A percentile compares a stretch with the other conserved stretches of the same genome.
These are phyloP conservation scores for Hirsutella minnesotensis DNA, from an alignment of 2,329 filamentous ascomycete species.

Conservation along the genomic window DNA sequence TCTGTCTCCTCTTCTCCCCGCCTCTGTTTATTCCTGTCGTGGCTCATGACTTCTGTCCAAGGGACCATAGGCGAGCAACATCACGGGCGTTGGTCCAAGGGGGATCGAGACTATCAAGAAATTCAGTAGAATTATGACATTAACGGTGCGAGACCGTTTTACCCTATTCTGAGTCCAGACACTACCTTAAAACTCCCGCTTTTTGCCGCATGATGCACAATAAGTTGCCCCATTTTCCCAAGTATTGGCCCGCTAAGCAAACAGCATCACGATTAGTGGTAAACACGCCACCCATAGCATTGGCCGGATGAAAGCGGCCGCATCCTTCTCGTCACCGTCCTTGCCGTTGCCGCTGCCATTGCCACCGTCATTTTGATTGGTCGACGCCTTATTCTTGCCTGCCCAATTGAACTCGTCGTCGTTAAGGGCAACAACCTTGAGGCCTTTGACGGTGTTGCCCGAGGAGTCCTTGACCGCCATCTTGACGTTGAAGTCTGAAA, in stretches of 20 bases:
- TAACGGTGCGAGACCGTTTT: background rate
- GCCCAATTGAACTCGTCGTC: constrained; percentile 32
- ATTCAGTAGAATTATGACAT: background rate
- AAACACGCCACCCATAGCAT: constrained; percentile 20
- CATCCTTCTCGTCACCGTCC: constrained; percentile 14
- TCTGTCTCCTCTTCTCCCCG: background rate
- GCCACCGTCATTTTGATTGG: constrained; percentile 4
- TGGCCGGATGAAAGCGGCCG: constrained; percentile 16
- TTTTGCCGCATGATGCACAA: background rate
- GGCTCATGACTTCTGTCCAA: background rate
- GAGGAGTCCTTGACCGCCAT: constrained; percentile 30
- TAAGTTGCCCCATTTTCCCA: background rate
- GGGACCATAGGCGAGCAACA: background rate
- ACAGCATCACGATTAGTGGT: constrained; percentile 21
- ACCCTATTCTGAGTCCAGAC: constrained; percentile 6
- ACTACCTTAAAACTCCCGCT: constrained; percentile 1
- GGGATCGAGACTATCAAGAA: background rate
- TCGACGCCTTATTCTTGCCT: constrained; percentile 28
- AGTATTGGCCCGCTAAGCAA: constrained; percentile 12
- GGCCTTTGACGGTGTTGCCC: constrained; percentile 10
- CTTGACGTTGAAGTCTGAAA: constrained; percentile 50
- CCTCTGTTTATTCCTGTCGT: background rate
- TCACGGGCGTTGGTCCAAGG: background rate
- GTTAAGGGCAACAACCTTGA: constrained; percentile 35
- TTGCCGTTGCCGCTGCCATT: constrained; percentile 1